phyloP scores from a whole-genome alignment of 1,284 basidiomycete species.

The Pseudozyma hubeiensis region DNA sequence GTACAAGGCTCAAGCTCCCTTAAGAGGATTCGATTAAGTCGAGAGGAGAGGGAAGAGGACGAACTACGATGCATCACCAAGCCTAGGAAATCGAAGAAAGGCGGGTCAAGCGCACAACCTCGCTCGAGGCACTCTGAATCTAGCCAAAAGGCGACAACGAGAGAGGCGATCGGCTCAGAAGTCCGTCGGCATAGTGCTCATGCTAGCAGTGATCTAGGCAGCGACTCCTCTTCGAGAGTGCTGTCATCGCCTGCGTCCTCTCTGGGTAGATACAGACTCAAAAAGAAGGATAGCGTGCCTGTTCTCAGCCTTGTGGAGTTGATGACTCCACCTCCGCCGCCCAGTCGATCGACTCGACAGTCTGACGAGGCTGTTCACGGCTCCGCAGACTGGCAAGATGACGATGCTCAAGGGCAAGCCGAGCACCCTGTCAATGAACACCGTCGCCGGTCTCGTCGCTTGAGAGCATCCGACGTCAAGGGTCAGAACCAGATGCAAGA shows the following conservation, averaged over 20 bases:
- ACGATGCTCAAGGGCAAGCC: background rate
- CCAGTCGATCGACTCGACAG: background rate
- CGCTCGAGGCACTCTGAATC: background rate
- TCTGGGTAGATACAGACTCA: slow-evolving; percentile 22
- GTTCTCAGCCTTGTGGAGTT: slow-evolving; percentile 13
- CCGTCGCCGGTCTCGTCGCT: too few species aligned
- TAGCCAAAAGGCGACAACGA: background rate
- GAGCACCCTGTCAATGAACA: background rate
- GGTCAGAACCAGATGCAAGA: too few species aligned
- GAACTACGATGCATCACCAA: too few species aligned
- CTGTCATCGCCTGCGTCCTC: slow-evolving; percentile 23
- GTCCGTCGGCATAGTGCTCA: background rate
- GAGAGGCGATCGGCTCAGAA: background rate
- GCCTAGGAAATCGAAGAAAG: too few species aligned
- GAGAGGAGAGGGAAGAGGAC: too few species aligned
- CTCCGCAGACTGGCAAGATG: slow-evolving; percentile 6
- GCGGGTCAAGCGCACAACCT: too few species aligned
- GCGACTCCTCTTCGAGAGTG: background rate
- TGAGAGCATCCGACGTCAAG: too few species aligned
- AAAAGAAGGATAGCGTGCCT: slow-evolving; percentile 26
- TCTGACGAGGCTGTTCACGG: slow-evolving; percentile 7
- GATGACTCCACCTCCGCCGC: slow-evolving; percentile 8
- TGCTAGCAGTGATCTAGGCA: slow-evolving; percentile 8
- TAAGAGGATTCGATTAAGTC: too few species aligned
- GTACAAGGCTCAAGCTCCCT: too few species aligned